phyloP scores from a whole-genome alignment of 331 rosid genomes.

The Acacia pycnantha region DNA sequence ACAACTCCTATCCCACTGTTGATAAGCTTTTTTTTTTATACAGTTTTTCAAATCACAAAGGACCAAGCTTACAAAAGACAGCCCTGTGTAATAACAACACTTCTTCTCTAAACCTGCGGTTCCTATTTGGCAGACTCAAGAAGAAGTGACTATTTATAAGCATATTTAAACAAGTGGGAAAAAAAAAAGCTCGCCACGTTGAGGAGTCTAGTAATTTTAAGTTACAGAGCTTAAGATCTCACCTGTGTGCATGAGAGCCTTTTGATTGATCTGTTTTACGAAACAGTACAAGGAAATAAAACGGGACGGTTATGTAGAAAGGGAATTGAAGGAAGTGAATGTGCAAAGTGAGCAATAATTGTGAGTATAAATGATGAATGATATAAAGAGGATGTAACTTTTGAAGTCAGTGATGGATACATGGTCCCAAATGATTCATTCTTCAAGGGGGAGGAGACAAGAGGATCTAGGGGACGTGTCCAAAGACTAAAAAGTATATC shows the following conservation, averaged over 20 bases:
- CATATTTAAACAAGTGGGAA: neutral
- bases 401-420: conserved; percentile 32
- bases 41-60: neutral
- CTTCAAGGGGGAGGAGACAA: conserved; percentile 38
- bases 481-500: conserved; percentile 38
- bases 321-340: neutral
- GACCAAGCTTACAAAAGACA: neutral
- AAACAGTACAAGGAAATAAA: neutral
- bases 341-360: conserved; percentile 19
- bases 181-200: neutral
- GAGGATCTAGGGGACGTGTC: conserved; percentile 48
- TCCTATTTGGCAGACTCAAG: neutral
- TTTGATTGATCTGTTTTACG: neutral
- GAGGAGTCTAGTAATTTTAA: neutral
- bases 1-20: neutral
- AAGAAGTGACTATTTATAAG: neutral
- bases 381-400: conserved; percentile 32
- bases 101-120: neutral
- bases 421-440: conserved; percentile 35
- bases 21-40: neutral
- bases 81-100: neutral
- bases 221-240: neutral
- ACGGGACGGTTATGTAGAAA: neutral
- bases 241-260: neutral
- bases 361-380: conserved; percentile 10